These are phyloP conservation scores for Candida quercuum DNA, from an alignment of 805 yeast species.

Conservation along the genomic window DNA sequence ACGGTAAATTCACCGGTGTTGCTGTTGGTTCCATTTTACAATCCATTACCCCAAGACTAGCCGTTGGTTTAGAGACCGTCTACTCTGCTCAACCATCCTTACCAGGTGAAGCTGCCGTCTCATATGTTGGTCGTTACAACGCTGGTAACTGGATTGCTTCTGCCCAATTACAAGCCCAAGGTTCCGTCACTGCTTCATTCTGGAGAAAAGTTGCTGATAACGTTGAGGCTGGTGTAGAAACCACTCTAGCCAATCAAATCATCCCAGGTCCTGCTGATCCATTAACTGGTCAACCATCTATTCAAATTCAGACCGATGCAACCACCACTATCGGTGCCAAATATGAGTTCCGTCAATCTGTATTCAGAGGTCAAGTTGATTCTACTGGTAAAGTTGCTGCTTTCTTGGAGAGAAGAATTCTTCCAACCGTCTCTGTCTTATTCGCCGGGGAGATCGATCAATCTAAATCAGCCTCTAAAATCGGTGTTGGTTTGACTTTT, in stretches of 20 bases:
- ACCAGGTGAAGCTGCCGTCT: constrained; percentile 88
- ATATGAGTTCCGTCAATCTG: constrained; percentile 94
- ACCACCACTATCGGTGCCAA: constrained; percentile 93
- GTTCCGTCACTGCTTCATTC: constrained; percentile 82
- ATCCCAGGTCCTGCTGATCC: constrained; percentile 69
- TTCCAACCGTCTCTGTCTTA: constrained; percentile 84
- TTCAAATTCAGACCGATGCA: constrained; percentile 85
- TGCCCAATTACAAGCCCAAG: constrained; percentile 91
- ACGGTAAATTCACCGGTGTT: constrained; percentile 79
- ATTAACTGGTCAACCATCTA: constrained; percentile 75
- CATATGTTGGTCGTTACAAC: constrained; percentile 86
- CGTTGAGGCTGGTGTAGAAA: constrained; percentile 93
- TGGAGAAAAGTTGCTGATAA: constrained; percentile 91
- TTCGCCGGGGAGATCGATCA: constrained; percentile 95
- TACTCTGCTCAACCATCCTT: constrained; percentile 71
- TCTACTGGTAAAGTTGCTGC: constrained; percentile 86
- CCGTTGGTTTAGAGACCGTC: constrained; percentile 89
- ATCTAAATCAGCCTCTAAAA: constrained; percentile 64
- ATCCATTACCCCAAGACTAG: constrained; percentile 74
- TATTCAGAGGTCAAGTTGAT: constrained; percentile 93
- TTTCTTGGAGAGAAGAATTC: constrained; percentile 86
- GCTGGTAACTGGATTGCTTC: constrained; percentile 89
- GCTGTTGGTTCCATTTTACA: constrained; percentile 89
- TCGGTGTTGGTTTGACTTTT: constrained; percentile 93
- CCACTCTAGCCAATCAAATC: constrained; percentile 72